Base-by-base conservation (phyloP, 768 basidiomycete genomes). In the Clitopilus hobsonii region DNA sequence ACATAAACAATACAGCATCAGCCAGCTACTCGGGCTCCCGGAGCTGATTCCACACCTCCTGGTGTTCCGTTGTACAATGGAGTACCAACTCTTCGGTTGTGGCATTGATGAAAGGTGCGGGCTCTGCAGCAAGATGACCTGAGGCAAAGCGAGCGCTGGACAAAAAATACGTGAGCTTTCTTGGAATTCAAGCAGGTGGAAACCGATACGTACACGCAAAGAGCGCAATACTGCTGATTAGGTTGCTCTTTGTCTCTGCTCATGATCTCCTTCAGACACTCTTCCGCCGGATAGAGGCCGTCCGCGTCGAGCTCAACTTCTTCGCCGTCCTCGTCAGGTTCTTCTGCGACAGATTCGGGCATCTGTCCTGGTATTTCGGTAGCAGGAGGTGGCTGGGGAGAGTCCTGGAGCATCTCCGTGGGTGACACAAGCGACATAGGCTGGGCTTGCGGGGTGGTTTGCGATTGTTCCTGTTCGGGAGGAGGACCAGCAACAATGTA, bases 31-130 rank as follows among this genome's bases (percentile, higher is more conserved):
- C 41, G 22, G 41, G 41, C 18, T 38, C 50, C 27, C 74, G 75
- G 29, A 80, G 58, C 24, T 65, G 63, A n/a, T 75, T 65, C 82
- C 83, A 85, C 16, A 74, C 77, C 3, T 68, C 58, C 3, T 72
- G 73, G 51, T 86, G 84, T 57, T 78, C 75, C 13, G 61, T 66
- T 58, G 69, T 64, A 62, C 77, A 81, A 60, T 86, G 84, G 38
- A 62, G 66, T 3, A 79, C 63, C n/a, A 81, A 71, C 49, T 74
- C 66, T 47, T 80, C 75, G 30, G 75, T 67, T 2, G 71, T 67
- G 7, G 73, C 69, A 24, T 68, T 56, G 1, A 70, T 48, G 58
- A 79, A 75, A 5, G 70, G 65, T 32, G 61, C 61, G n/a, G 74
- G 76, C 20, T 66, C 58, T 24, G 69, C 66, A 1, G 58, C 52